These are phyloP conservation scores for Kwoniella europaea DNA, from an alignment of 768 basidiomycete genomes.

Conservation along the genomic window DNA sequence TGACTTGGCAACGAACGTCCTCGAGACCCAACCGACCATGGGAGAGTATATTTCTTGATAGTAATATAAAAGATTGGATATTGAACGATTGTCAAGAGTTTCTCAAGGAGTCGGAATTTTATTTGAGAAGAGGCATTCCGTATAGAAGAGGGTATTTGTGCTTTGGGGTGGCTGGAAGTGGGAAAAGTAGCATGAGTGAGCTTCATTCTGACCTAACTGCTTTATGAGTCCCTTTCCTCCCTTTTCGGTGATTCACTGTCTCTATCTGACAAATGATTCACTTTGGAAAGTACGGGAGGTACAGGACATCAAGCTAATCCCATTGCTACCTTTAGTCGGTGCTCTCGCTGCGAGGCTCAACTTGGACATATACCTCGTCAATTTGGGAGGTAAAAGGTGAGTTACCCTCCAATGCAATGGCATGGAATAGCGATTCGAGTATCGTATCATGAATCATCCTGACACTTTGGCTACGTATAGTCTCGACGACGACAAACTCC, in stretches of 20 bases:
- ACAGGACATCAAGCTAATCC: no score
- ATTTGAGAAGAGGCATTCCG: constrained; percentile 33
- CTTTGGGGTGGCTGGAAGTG: constrained; percentile 22
- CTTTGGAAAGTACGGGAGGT: no score
- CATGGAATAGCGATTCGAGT: no score
- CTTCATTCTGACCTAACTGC: no score
- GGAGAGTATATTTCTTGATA: constrained; percentile 30
- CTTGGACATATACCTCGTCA: constrained; percentile 30
- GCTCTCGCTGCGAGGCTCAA: constrained; percentile 65
- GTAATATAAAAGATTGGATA: constrained; percentile 32
- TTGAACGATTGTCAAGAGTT: constrained; percentile 36
- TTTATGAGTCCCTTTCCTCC: no score
- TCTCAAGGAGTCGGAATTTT: constrained; percentile 27
- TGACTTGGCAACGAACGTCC: not conserved
- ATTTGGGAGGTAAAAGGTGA: constrained; percentile 10
- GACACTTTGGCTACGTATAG: not conserved
- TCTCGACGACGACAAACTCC: constrained; percentile 11
- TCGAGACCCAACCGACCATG: constrained; percentile 25
- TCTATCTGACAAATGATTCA: no score
- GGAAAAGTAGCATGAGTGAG: constrained; percentile 24
- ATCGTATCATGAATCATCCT: not conserved
- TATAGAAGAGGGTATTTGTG: constrained; percentile 36
- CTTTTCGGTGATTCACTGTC: no score
- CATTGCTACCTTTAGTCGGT: constrained; percentile 58
- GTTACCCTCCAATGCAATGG: not conserved